A percentile compares a stretch with the other conserved stretches of the same genome.
phyloP scores from a whole-genome alignment of 257 asterid species.

The Orobanche coerulescens region DNA sequence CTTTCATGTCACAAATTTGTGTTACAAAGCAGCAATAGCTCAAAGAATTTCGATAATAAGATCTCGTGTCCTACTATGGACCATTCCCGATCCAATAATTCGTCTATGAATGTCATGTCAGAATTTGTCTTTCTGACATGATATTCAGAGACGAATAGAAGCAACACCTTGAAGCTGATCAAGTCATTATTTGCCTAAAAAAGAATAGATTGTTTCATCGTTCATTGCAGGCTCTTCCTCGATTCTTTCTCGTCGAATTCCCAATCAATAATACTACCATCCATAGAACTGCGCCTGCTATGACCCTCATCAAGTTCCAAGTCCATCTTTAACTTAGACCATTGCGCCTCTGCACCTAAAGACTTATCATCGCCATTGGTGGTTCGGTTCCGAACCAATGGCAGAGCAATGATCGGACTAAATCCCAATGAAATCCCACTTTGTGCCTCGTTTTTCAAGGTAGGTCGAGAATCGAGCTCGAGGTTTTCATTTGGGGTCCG shows the following conservation, averaged over 20 bases:
- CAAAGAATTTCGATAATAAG: background rate
- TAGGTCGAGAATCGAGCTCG: constrained; percentile 24
- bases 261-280: constrained; percentile 62
- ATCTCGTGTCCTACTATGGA: constrained; percentile 2
- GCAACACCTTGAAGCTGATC: constrained; percentile 2
- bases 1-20: constrained; percentile 11
- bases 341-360: constrained; percentile 44
- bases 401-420: constrained; percentile 28
- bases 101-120: background rate
- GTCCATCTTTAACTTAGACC: constrained; percentile 54
- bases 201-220: background rate
- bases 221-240: constrained; percentile 16
- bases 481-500: constrained; percentile 18
- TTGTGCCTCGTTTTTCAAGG: constrained; percentile 19
- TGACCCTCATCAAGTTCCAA: constrained; percentile 62
- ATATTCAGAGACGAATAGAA: background rate
- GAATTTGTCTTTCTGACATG: background rate
- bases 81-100: constrained; percentile 9
- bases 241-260: constrained; percentile 56
- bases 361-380: constrained; percentile 16
- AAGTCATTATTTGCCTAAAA: background rate
- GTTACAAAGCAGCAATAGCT: constrained; percentile 10
- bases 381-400: constrained; percentile 32
- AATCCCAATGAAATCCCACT: constrained; percentile 29
- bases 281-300: constrained; percentile 39